Evolutionary conservation across 371 early-diverging fungal species (phyloP).

Genomic region (Catenaria anguillulae): DNA sequence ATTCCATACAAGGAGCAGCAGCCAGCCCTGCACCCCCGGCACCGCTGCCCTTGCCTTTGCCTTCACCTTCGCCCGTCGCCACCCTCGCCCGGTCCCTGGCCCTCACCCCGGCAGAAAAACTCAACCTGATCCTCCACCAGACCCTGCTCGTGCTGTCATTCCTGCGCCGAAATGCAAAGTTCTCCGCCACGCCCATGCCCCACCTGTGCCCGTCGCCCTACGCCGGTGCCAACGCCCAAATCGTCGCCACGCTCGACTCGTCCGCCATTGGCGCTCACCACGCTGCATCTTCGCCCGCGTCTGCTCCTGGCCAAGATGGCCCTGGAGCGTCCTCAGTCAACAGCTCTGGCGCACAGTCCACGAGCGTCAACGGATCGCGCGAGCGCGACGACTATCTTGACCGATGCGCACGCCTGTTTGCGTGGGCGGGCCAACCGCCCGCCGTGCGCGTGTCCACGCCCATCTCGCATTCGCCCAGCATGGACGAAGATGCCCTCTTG

Average conservation of each 20-base stretch:
- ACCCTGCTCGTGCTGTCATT: not conserved
- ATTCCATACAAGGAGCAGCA: too few species aligned
- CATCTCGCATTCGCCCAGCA: not conserved
- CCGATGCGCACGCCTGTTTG: not conserved
- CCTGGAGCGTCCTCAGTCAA: too few species aligned
- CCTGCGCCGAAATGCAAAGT: conserved; percentile 4
- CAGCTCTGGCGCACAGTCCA: too few species aligned
- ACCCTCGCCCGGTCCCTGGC: not conserved
- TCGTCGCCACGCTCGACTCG: not conserved
- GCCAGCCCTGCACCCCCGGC: too few species aligned
- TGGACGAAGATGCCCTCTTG: too few species aligned
- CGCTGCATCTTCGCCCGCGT: not conserved
- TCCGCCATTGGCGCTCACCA: not conserved
- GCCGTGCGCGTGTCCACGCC: not conserved
- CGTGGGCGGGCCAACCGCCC: not conserved
- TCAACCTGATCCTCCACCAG: not conserved
- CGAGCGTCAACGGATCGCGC: too few species aligned
- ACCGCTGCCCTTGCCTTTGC: too few species aligned
- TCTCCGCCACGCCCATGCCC: not conserved
- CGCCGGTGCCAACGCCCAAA: not conserved
- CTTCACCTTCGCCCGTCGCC: not conserved
- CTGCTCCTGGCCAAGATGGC: too few species aligned
- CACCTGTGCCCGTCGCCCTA: not conserved
- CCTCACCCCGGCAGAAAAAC: not conserved
- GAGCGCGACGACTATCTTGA: conserved; percentile 1